Evolutionary conservation across 371 early-diverging fungal genomes (phyloP).

Genomic region (Rhizomucor pusillus): DNA sequence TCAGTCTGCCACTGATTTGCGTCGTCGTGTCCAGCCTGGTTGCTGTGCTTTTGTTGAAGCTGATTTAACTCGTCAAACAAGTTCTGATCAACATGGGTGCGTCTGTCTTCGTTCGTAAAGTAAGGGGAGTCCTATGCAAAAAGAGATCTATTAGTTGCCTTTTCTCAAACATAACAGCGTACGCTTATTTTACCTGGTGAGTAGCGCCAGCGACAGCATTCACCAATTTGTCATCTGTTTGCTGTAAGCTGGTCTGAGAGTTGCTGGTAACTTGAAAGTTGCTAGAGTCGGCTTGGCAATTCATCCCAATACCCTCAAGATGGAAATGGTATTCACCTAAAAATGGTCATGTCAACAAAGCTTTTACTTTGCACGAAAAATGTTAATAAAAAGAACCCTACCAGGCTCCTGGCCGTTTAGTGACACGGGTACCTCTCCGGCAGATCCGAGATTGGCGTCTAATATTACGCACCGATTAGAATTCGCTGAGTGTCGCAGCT

Average conservation of each 20-base stretch:
- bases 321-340: constrained; percentile 35
- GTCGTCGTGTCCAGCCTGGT: constrained; percentile 11
- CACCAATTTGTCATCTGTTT: constrained; percentile 1
- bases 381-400: constrained; percentile 8
- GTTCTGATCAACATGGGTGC: constrained; percentile 10
- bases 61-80: neutral
- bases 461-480: neutral
- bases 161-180: no score
- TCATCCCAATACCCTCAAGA: constrained; percentile 10
- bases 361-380: neutral
- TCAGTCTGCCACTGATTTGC: constrained; percentile 11
- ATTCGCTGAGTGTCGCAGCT: no score
- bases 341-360: neutral
- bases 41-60: constrained; percentile 3
- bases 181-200: no score
- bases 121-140: neutral
- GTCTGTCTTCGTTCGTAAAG: constrained; percentile 18
- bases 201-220: neutral
- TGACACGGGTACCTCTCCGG: constrained; percentile 28
- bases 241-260: constrained; percentile 20
- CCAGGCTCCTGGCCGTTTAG: constrained; percentile 23
- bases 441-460: constrained; percentile 30
- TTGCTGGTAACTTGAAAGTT: constrained; percentile 1
- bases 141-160: no score
- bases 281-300: constrained; percentile 6